Evolutionary conservation across 2,329 filamentous ascomycete species (phyloP).

Genomic region (Exophiala lecanii-corni): DNA sequence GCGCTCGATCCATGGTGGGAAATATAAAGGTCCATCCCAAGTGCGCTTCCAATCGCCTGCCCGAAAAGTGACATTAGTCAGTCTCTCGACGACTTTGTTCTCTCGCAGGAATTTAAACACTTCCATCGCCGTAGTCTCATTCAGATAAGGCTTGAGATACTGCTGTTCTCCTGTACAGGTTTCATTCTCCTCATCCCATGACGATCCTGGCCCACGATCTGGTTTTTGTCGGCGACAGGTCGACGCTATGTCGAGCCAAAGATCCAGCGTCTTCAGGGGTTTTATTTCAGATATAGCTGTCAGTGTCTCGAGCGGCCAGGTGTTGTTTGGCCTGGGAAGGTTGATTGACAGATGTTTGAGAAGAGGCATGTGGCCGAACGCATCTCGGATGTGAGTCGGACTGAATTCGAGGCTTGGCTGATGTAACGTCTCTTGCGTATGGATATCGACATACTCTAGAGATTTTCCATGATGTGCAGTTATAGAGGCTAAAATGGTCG

Average conservation of each 20-base stretch:
- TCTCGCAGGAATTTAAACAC: background rate
- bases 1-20: constrained; percentile 3
- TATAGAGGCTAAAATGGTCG: background rate
- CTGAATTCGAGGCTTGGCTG: background rate
- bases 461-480: background rate
- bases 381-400: background rate
- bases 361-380: background rate
- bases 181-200: background rate
- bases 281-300: background rate
- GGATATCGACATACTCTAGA: background rate
- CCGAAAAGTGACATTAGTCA: constrained; percentile 4
- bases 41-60: constrained; percentile 4
- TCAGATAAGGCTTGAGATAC: constrained; percentile 1
- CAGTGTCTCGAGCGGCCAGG: background rate
- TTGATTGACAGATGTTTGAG: constrained; percentile 3
- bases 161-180: background rate
- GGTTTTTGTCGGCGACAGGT: constrained; percentile 1
- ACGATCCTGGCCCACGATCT: background rate
- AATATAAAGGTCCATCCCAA: constrained; percentile 5
- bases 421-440: background rate
- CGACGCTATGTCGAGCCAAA: constrained; percentile 5
- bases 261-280: background rate
- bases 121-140: constrained; percentile 1
- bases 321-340: constrained; percentile 1
- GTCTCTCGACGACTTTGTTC: background rate